A percentile compares a stretch with the other conserved stretches of the same genome.
phyloP scores from a whole-genome alignment of 208 protist species.

The Blastocrithidia nonstop region DNA sequence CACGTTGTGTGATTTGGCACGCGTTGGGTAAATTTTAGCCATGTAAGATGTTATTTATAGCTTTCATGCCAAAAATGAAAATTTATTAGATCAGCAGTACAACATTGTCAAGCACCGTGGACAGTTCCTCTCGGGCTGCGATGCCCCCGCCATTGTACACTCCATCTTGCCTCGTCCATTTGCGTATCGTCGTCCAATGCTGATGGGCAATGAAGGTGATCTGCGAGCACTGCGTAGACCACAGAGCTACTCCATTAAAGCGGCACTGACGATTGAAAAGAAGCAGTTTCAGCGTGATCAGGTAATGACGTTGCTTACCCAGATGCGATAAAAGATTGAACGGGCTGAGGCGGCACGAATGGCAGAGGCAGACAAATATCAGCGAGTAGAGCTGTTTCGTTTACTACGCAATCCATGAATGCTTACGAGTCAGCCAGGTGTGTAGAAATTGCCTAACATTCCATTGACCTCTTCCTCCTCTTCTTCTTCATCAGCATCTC shows the following conservation, averaged over 20 bases:
- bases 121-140: slow-evolving; percentile 21
- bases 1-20: slow-evolving; percentile 46
- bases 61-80: slow-evolving; percentile 53
- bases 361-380: slow-evolving; percentile 31
- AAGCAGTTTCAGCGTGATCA: slow-evolving; percentile 23
- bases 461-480: slow-evolving; percentile 2
- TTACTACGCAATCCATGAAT: slow-evolving; percentile 41
- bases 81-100: slow-evolving; percentile 56
- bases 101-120: slow-evolving; percentile 52
- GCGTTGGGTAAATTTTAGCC: slow-evolving; percentile 56
- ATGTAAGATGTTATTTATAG: slow-evolving; percentile 50
- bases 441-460: slow-evolving; percentile 3
- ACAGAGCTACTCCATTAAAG: slow-evolving; percentile 17
- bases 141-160: slow-evolving; percentile 43
- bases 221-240: slow-evolving; percentile 2
- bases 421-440: slow-evolving; percentile 14
- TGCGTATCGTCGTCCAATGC: slow-evolving; percentile 40
- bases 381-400: slow-evolving; percentile 2
- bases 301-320: slow-evolving; percentile 40
- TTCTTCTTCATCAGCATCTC: slow-evolving; percentile 6
- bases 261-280: slow-evolving; percentile 13
- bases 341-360: slow-evolving; percentile 39
- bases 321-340: slow-evolving; percentile 37
- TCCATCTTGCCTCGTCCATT: slow-evolving; percentile 62
- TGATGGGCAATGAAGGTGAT: slow-evolving; percentile 8